Conservation (phyloP, 2,329 filamentous ascomycete genomes). For the Colletotrichum lentis region DNA sequence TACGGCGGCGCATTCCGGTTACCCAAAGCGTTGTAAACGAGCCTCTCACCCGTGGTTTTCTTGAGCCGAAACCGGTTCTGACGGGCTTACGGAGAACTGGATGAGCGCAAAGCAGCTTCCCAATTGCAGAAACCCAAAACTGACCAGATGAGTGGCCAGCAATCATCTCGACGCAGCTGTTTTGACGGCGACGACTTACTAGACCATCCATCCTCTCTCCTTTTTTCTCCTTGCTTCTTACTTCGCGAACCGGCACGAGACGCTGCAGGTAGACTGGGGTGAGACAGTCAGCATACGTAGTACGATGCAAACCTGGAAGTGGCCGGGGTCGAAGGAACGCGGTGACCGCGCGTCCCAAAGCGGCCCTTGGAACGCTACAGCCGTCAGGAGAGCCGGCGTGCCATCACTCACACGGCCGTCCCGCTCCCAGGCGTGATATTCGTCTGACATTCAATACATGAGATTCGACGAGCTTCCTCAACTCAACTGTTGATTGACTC, state of each 20-base stretch:
- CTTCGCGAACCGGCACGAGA: neutral
- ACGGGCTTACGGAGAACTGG: neutral
- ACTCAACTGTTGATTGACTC: neutral
- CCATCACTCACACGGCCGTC: neutral
- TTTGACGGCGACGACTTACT: no score
- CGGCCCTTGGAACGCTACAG: neutral
- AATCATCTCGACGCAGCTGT: no score
- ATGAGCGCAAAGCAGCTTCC: neutral
- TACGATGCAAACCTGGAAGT: constrained; percentile 10
- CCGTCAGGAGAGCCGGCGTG: neutral
- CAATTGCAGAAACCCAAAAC: neutral
- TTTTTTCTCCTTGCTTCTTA: no score
- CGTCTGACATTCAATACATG: neutral
- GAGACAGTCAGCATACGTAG: constrained; percentile 2
- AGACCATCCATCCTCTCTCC: neutral
- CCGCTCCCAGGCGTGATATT: neutral
- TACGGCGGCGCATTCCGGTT: neutral
- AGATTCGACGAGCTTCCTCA: neutral
- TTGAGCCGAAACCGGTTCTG: neutral
- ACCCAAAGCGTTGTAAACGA: neutral
- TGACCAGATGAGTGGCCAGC: neutral
- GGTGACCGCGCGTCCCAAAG: neutral
- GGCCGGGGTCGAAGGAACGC: neutral
- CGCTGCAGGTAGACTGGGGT: neutral
- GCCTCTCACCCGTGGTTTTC: neutral